These are phyloP conservation scores for Fagopyrum tataricum DNA, from an alignment of 148 eudicot genomes.

Conservation along the genomic window DNA sequence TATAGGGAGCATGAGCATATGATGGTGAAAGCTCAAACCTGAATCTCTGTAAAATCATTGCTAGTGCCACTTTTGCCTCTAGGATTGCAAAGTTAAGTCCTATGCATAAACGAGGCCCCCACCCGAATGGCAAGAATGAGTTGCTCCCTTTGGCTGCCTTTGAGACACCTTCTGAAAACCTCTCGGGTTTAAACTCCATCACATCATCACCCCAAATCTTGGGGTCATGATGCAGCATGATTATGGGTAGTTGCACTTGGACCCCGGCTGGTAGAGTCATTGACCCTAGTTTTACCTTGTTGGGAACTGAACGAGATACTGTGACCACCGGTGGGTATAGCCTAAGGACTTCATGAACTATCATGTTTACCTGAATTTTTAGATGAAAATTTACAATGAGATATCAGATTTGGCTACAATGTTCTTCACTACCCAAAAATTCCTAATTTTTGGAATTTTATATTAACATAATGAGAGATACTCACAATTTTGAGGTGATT, in stretches of 20 bases:
- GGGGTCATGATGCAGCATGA: conserved; percentile 22
- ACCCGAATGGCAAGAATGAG: conserved; percentile 29
- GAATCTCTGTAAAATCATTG: conserved; percentile 21
- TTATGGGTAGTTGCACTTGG: conserved; percentile 14
- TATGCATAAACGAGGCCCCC: conserved; percentile 34
- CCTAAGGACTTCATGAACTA: conserved; percentile 31
- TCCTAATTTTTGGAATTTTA: background rate
- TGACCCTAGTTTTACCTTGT: conserved; percentile 24
- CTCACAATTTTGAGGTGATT: conserved; percentile 24
- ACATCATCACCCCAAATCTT: conserved; percentile 32
- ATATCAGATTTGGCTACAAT: too few relatives aligned
- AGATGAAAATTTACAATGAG: too few relatives aligned
- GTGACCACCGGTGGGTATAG: conserved; percentile 23
- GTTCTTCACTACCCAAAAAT: too few relatives aligned
- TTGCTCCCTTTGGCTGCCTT: conserved; percentile 23
- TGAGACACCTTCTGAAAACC: conserved; percentile 29
- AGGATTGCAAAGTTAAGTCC: conserved; percentile 21
- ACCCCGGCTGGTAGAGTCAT: conserved; percentile 22
- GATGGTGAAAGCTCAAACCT: conserved; percentile 15
- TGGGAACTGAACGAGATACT: conserved; percentile 11
- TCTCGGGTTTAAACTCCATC: conserved; percentile 26
- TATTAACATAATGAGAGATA: background rate
- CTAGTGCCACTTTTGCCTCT: conserved; percentile 19
- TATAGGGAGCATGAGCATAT: conserved; percentile 21
- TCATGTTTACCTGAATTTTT: conserved; percentile 31